These are phyloP conservation scores for Penicillium sp. DNA, from an alignment of 2,329 filamentous ascomycete genomes.

Conservation along the genomic window DNA sequence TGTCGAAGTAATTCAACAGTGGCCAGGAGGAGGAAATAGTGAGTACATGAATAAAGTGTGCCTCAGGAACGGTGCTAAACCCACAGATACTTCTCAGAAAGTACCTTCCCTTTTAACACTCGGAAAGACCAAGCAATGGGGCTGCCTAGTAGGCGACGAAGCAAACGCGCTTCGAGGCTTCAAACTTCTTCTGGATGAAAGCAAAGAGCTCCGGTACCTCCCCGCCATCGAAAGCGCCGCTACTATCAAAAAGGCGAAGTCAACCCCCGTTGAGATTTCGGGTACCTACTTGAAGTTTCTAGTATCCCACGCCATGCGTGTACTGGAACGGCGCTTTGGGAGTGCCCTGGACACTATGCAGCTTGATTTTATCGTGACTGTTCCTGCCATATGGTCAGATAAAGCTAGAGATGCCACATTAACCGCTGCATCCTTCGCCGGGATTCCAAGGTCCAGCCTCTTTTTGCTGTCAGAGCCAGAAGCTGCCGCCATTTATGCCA, in stretches of 20 bases:
- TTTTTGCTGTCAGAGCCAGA: conserved; percentile 24
- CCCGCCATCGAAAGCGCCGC: background rate
- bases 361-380: conserved; percentile 24
- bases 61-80: no score
- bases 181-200: conserved; percentile 10
- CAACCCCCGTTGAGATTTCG: conserved; percentile 1
- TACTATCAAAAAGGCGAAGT: background rate
- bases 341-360: conserved; percentile 6
- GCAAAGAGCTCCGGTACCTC: background rate
- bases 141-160: conserved; percentile 18
- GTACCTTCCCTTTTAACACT: conserved; percentile 15
- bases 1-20: conserved; percentile 20
- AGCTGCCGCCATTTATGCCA: conserved; percentile 32
- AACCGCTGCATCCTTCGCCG: conserved; percentile 17
- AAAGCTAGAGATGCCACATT: conserved; percentile 29
- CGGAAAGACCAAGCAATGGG: conserved; percentile 13
- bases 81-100: conserved; percentile 17
- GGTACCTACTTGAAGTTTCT: conserved; percentile 1
- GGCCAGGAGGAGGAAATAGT: conserved; percentile 25
- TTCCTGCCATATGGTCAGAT: conserved; percentile 34
- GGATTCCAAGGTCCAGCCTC: conserved; percentile 7
- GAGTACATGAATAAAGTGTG: no score
- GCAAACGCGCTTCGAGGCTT: conserved; percentile 24
- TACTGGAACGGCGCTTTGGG: conserved; percentile 3
- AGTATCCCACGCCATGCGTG: conserved; percentile 1